Evolutionary conservation across 2,329 filamentous ascomycete species (phyloP), one percentile per base, ranked within the genome.

Genomic region (Xenoacremonium recifei): DNA sequence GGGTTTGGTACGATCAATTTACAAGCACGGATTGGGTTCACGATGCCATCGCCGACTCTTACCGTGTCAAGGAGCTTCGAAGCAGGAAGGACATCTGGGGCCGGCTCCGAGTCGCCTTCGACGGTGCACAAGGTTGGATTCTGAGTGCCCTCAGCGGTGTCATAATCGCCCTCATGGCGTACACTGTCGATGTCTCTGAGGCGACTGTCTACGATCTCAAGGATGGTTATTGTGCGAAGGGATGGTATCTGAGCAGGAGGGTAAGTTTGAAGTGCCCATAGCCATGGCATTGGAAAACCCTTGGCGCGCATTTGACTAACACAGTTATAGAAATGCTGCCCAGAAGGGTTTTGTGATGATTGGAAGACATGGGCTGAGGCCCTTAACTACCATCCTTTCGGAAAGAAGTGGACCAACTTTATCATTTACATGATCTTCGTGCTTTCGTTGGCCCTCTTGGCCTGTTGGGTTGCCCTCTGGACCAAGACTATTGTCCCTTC

Each of bases 1-100:
- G 93, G 46, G 87, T 95, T 9, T 97, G 93, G 93, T 97, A 97
- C 68, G 93, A 99, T 71, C 93, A 99, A 67, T 96, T 96, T 60
- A 96, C 90, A 5, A 95, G 89, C 6, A 96, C 89, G 41, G 92
- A 99, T 65, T 99, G 93, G 93, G 91, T 99, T 1, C 92, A 96
- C 62, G 93, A 99, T 66, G 91, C 87, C 63, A 96, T 99, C 54
- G 89, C 90, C 58, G 93, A 97, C 67, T 89, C 91, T 9, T 89
- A 90, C 57, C 87, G 93, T 19, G 82, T 95, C 37, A 93, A 95
- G 63, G 84, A 84, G 39, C 75, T 99, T 29, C 82, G 89, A 37
- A 84, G 79, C 56, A 78, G 90, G 36, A 95, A 86, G 63, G 93
- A 92, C 67, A 77, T 96, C 47, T 84, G 85, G 61, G 92, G 92